Base-by-base conservation (phyloP, 2,329 filamentous ascomycete species). In the Penicillium digitatum region DNA sequence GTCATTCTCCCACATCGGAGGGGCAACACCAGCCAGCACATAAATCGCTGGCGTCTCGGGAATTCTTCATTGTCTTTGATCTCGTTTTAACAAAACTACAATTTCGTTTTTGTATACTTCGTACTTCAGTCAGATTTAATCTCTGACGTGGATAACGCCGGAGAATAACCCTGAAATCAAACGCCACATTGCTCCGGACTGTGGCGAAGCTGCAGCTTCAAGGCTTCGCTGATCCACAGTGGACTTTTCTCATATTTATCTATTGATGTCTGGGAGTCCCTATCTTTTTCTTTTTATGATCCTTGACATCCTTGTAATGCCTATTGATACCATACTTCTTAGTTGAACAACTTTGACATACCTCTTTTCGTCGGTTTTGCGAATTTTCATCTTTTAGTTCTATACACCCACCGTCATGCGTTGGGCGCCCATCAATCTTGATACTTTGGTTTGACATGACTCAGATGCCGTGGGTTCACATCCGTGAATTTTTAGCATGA, bases 151-250 rank as follows among this genome's bases (percentile, higher is more conserved):
- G 63, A 56, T 60, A 53, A 54, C 54, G 56, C 58, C 58, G 56
- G 52, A 8, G 54, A 57, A 62, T 9, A 61, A 55, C 52, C 52
- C 48, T 55, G 52, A 45, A 46, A 47, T 34, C 27, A 18, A 38
- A 52, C 55, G 62, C 63, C 62, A 64, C 61, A 63, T 52, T 59
- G 58, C 64, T 66, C 63, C 63, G 62, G 53, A 61, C 63, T 73
- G 72, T 74, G 72, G 72, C 72, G 72, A 67, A 74, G 57, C 59
- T 72, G 69, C 68, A 69, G 67, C 54, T 62, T 52, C 48, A 48
- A 57, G 50, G 51, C 43, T 52, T 48, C 48, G 59, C 54, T 52
- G 58, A 64, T 61, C 62, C 51, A 62, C 59, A 56, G 56, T 62
- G 51, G 54, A 52, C 59, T 61, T 60, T 56, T 52, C 40, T 56